These are phyloP conservation scores for Phallus indusiatus DNA, from an alignment of 768 basidiomycete genomes.

Conservation along the genomic window DNA sequence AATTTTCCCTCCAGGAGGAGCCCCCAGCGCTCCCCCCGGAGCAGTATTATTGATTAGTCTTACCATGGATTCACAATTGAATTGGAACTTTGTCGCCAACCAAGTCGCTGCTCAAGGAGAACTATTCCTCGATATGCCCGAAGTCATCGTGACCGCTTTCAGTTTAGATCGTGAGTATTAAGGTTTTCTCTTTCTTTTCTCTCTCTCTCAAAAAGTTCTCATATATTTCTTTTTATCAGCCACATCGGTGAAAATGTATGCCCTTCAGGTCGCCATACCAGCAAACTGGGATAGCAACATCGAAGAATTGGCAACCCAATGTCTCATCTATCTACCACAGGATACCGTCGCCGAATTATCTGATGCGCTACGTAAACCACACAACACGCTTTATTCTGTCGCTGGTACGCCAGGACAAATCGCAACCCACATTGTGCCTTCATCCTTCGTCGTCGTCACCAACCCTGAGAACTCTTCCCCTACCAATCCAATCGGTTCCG, in stretches of 20 bases:
- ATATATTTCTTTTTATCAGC: conserved; percentile 19
- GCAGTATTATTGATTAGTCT: conserved; percentile 54
- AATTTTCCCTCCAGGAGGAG: conserved; percentile 38
- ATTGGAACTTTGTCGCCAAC: conserved; percentile 61
- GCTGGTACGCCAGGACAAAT: conserved; percentile 41
- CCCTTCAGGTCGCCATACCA: conserved; percentile 65
- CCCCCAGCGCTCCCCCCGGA: conserved; percentile 16
- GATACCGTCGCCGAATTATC: conserved; percentile 49
- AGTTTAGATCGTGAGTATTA: conserved; percentile 30
- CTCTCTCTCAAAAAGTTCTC: conserved; percentile 21
- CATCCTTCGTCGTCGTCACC: conserved; percentile 46
- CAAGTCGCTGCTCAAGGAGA: conserved; percentile 56
- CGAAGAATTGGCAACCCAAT: conserved; percentile 53
- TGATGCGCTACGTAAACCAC: conserved; percentile 48
- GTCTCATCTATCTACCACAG: conserved; percentile 57
- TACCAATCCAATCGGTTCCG: conserved; percentile 9
- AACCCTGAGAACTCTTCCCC: conserved; percentile 25
- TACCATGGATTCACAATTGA: conserved; percentile 47
- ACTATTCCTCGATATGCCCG: conserved; percentile 66
- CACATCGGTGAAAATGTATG: conserved; percentile 36
- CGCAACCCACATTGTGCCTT: conserved; percentile 60
- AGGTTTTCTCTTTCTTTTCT: conserved; percentile 16
- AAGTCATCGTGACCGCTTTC: conserved; percentile 37
- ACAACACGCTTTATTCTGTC: conserved; percentile 57
- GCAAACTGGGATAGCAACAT: conserved; percentile 43